Conservation (phyloP, 768 basidiomycete species). For the Auriscalpium vulgare region DNA sequence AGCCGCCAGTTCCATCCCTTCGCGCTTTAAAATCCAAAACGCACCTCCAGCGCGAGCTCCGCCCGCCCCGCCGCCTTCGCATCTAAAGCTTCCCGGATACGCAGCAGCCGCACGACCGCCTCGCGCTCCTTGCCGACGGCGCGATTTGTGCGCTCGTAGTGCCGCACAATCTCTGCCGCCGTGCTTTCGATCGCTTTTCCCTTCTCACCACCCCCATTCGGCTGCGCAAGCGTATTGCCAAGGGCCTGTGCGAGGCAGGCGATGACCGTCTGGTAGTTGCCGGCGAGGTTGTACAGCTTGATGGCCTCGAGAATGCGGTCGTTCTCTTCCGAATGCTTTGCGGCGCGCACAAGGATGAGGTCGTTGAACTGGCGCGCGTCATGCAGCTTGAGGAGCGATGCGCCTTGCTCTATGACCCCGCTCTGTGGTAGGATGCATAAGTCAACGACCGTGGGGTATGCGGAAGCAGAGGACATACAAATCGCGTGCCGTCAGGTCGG, state of each 20-base stretch:
- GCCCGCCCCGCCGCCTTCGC: slow-evolving; percentile 63
- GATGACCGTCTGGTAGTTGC: slow-evolving; percentile 83
- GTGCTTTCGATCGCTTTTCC: slow-evolving; percentile 62
- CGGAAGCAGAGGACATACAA: slow-evolving; percentile 39
- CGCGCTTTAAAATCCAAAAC: slow-evolving; percentile 20
- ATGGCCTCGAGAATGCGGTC: slow-evolving; percentile 86
- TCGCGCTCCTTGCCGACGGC: slow-evolving; percentile 67
- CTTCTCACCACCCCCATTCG: slow-evolving; percentile 50
- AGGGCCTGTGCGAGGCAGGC: slow-evolving; percentile 81
- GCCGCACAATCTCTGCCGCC: slow-evolving; percentile 68
- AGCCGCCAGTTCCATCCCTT: background rate
- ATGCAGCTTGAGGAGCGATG: slow-evolving; percentile 64
- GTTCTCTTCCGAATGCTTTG: slow-evolving; percentile 74
- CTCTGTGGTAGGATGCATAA: slow-evolving; percentile 36
- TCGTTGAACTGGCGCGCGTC: slow-evolving; percentile 66
- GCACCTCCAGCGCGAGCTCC: slow-evolving; percentile 77
- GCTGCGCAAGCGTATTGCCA: slow-evolving; percentile 71
- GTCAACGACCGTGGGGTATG: background rate
- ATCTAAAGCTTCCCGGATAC: slow-evolving; percentile 74
- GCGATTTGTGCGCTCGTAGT: slow-evolving; percentile 72
- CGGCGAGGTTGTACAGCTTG: slow-evolving; percentile 91
- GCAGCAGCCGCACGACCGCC: slow-evolving; percentile 64
- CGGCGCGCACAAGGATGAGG: slow-evolving; percentile 77
- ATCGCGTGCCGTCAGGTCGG: slow-evolving; percentile 80
- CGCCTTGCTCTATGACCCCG: slow-evolving; percentile 81